Base-by-base conservation (phyloP, 164 flowering plant genomes). In the Magnolia kwangsiensis region DNA sequence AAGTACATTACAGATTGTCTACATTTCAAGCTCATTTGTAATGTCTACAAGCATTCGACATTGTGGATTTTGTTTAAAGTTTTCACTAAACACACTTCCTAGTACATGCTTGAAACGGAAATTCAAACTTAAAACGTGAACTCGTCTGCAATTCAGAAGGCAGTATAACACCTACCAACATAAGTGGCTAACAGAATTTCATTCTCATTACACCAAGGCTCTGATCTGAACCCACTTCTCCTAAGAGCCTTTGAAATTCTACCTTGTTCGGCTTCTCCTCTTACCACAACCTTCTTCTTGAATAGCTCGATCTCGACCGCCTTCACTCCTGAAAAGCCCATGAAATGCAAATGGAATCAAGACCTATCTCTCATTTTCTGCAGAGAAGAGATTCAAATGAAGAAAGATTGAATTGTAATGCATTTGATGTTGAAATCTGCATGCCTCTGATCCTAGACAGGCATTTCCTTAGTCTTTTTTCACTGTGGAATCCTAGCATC, bases 211-310 rank as follows among this genome's bases (percentile, higher is more conserved):
- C 75, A 55, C 75, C 75, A 59, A 3, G 75, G 67, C 61, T 61
- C 75, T 23, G 75, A 59, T 73, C 67, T 73, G 67, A 63, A 74
- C 67, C 76, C 76, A 37, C 18, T 58, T 58, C 58, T 74, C 51
- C 69, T 49, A 19, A 74, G 68, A 0, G 59, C 69, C 76, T 63
- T 63, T 2, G 37, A 27, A 19, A 45, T n/a, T 13, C 29, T 63
- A n/a, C 24, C 63, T 50, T 74, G 68, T 19, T 63, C 76, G 63
- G 76, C 51, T 20, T 63, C 69, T 74, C 76, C 76, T 74, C 69
- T 27, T 51, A 45, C 59, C n/a, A 74, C 18, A 16, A 74, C 76
- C 76, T 63, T 63, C 67, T 63, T 59, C 69, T 61, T 63, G 58
- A 55, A 29, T 74, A 74, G 31, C 55, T 74, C 76, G 21, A 74